Percentiles rank a stretch among this genome's conserved stretches.
These are phyloP conservation scores for Teratosphaeria viscida DNA, from an alignment of 2,329 filamentous ascomycete species.

Conservation along the genomic window DNA sequence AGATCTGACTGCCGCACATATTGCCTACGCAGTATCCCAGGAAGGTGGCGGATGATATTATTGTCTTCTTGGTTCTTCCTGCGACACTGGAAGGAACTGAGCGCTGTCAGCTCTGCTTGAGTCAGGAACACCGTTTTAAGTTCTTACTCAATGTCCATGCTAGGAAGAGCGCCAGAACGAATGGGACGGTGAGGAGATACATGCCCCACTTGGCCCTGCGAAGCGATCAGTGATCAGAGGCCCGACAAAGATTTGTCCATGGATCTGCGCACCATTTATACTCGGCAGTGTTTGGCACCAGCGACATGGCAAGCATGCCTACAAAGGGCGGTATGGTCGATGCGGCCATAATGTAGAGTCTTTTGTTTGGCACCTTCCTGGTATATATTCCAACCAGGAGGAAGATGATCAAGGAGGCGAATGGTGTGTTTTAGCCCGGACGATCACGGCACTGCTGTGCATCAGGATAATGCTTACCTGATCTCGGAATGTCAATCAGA, in stretches of 20 bases:
- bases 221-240: background rate
- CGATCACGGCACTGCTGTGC: background rate
- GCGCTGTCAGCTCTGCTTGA: background rate
- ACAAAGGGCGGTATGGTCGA: constrained; percentile 24
- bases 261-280: constrained; percentile 20
- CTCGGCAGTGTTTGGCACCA: constrained; percentile 22
- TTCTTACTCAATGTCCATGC: constrained; percentile 22
- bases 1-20: constrained; percentile 39
- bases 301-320: constrained; percentile 25
- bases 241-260: background rate
- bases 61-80: constrained; percentile 38
- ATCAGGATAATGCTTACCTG: constrained; percentile 4
- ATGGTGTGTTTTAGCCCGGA: constrained; percentile 3
- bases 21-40: constrained; percentile 40
- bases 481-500: constrained; percentile 24
- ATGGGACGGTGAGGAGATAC: constrained; percentile 26
- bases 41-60: constrained; percentile 37
- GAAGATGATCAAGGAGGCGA: constrained; percentile 24
- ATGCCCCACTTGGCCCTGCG: constrained; percentile 24
- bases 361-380: constrained; percentile 18
- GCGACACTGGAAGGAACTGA: constrained; percentile 35
- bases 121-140: background rate
- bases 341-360: constrained; percentile 26
- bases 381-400: constrained; percentile 24
- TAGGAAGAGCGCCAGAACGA: constrained; percentile 24